These are phyloP conservation scores for Candida glucosophila DNA, from an alignment of 1,139 yeast species.

Conservation along the genomic window DNA sequence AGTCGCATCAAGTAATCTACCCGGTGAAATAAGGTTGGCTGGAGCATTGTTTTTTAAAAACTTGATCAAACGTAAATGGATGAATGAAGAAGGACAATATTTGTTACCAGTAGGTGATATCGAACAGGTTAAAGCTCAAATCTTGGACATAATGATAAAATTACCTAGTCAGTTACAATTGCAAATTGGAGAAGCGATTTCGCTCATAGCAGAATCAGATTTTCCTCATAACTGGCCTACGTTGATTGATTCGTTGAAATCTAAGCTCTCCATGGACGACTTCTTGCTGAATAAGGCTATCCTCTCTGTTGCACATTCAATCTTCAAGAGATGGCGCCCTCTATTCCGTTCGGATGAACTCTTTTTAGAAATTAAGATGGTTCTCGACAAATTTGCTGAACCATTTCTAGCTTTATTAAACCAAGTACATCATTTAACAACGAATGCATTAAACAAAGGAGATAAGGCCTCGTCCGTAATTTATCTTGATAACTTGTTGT, in stretches of 20 bases:
- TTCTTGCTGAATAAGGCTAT: constrained; percentile 79
- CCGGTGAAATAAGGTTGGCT: constrained; percentile 63
- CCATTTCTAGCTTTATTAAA: constrained; percentile 68
- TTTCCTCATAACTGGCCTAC: constrained; percentile 87
- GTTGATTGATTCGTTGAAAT: constrained; percentile 67
- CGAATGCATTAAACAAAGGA: constrained; percentile 29
- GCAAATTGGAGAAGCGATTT: constrained; percentile 90
- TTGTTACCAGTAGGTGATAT: constrained; percentile 56
- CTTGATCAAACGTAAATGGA: constrained; percentile 77
- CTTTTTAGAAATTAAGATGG: constrained; percentile 80
- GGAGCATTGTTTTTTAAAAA: constrained; percentile 90
- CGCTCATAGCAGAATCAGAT: constrained; percentile 90
- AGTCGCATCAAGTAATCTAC: constrained; percentile 54
- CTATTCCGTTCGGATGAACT: constrained; percentile 85
- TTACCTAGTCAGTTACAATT: constrained; percentile 70
- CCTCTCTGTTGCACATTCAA: constrained; percentile 85
- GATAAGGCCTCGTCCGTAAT: constrained; percentile 39
- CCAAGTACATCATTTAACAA: constrained; percentile 60
- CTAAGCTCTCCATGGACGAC: constrained; percentile 54
- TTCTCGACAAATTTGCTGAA: constrained; percentile 72
- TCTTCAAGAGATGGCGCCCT: constrained; percentile 96
- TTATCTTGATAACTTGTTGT: constrained; percentile 62
- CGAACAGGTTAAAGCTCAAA: constrained; percentile 60
- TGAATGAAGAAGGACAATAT: constrained; percentile 80
- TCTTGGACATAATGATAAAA: constrained; percentile 73